A percentile compares a stretch with the other conserved stretches of the same genome.
phyloP scores from a whole-genome alignment of 169 alveolate genomes.

The Babesia divergens region DNA sequence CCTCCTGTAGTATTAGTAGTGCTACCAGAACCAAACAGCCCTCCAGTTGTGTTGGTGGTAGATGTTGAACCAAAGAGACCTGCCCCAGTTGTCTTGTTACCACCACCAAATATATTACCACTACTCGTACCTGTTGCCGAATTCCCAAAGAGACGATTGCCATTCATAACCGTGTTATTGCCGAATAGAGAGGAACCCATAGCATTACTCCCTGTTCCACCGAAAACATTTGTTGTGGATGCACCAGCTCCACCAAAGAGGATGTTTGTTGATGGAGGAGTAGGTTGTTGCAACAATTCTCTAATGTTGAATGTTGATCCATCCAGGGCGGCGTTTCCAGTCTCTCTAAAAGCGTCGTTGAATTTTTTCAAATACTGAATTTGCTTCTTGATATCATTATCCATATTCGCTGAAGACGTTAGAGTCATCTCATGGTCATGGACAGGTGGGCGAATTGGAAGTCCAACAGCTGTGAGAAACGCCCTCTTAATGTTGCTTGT shows the following conservation, averaged over 20 bases:
- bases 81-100: background rate
- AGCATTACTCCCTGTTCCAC: background rate
- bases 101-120: background rate
- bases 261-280: slow-evolving; percentile 2
- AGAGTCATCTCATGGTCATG: background rate
- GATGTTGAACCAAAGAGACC: slow-evolving; percentile 12
- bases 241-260: background rate
- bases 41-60: slow-evolving; percentile 4
- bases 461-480: slow-evolving; percentile 50
- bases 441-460: slow-evolving; percentile 13
- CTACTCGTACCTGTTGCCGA: background rate
- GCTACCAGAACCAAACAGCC: slow-evolving; percentile 9
- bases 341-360: slow-evolving; percentile 45
- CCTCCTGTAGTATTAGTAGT: slow-evolving; percentile 17
- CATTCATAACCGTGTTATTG: background rate
- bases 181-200: background rate
- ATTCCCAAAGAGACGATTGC: background rate
- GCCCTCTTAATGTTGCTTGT: slow-evolving; percentile 36
- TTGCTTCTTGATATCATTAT: slow-evolving; percentile 42
- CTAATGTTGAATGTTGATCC: slow-evolving; percentile 22
- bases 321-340: slow-evolving; percentile 12
- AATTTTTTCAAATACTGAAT: slow-evolving; percentile 42
- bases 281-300: slow-evolving; percentile 42
- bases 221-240: slow-evolving; percentile 8
- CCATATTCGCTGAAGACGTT: background rate